Evolutionary conservation across 73 alveolate species (phyloP).

Genomic region (Urostyla sp.): DNA sequence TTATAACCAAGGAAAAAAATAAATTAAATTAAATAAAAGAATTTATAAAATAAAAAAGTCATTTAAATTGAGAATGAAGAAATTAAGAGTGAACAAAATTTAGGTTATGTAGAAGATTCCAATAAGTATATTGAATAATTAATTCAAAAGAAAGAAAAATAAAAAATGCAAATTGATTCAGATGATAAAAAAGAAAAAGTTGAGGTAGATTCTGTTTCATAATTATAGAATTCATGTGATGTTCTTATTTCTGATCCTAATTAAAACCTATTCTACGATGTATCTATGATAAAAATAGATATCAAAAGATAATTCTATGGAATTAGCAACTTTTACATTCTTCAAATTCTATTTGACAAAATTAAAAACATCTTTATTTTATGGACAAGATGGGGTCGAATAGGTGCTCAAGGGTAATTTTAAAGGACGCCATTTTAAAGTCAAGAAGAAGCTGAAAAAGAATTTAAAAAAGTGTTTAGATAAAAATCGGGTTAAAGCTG

Average conservation of each 20-base stretch:
- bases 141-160: background rate
- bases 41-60: background rate
- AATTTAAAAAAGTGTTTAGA: conserved; percentile 86
- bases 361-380: conserved; percentile 89
- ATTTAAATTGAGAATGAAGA: background rate
- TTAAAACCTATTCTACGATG: conserved; percentile 74
- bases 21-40: background rate
- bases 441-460: conserved; percentile 87
- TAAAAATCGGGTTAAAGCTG: conserved; percentile 91
- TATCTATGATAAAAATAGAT: conserved; percentile 95
- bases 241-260: background rate
- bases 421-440: conserved; percentile 93
- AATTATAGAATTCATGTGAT: conserved; percentile 31
- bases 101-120: conserved; percentile 3
- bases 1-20: background rate
- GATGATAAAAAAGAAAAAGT: background rate
- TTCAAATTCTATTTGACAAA: conserved; percentile 91
- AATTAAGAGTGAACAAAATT: background rate
- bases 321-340: conserved; percentile 87
- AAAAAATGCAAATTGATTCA: conserved; percentile 2
- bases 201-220: conserved; percentile 8
- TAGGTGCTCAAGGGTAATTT: conserved; percentile 92
- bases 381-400: conserved; percentile 97
- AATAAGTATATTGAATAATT: conserved; percentile 3
- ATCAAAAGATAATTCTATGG: conserved; percentile 89